Conservation (phyloP, 768 basidiomycete species). For the Lactarius hatsudake region DNA sequence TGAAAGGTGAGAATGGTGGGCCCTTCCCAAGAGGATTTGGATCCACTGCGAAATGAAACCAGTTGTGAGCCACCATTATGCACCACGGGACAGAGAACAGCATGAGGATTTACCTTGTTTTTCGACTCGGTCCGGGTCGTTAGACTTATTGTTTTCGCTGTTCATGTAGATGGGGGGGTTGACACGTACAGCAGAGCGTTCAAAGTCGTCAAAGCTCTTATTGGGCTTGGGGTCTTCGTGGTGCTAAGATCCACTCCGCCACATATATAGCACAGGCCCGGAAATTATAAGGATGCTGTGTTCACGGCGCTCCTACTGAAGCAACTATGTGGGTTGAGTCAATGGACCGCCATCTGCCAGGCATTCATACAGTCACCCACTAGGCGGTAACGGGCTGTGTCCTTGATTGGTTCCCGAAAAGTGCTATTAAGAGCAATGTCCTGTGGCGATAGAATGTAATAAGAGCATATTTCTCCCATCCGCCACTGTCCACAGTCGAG, state of each 20-base stretch:
- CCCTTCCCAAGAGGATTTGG: not conserved
- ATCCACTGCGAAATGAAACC: not conserved
- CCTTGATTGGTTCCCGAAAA: not conserved
- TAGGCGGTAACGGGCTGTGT: not conserved
- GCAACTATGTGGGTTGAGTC: slow-evolving; percentile 3
- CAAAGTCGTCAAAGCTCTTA: not conserved
- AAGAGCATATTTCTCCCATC: too few species aligned
- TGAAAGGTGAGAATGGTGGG: not conserved
- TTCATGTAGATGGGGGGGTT: not conserved
- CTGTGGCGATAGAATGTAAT: not conserved
- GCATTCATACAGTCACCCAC: not conserved
- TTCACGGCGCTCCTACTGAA: not conserved
- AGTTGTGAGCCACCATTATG: not conserved
- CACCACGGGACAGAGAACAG: not conserved
- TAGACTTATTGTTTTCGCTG: not conserved
- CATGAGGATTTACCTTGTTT: not conserved
- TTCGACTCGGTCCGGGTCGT: not conserved
- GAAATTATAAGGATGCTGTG: not conserved
- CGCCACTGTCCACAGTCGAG: not conserved
- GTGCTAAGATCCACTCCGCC: not conserved
- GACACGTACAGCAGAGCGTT: slow-evolving; percentile 10
- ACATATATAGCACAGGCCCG: not conserved
- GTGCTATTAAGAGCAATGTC: slow-evolving; percentile 1
- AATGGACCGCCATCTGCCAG: not conserved
- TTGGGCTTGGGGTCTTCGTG: not conserved